Conservation (phyloP, 2,329 filamentous ascomycete species). For the Lasiodiplodia gonubiensis region DNA sequence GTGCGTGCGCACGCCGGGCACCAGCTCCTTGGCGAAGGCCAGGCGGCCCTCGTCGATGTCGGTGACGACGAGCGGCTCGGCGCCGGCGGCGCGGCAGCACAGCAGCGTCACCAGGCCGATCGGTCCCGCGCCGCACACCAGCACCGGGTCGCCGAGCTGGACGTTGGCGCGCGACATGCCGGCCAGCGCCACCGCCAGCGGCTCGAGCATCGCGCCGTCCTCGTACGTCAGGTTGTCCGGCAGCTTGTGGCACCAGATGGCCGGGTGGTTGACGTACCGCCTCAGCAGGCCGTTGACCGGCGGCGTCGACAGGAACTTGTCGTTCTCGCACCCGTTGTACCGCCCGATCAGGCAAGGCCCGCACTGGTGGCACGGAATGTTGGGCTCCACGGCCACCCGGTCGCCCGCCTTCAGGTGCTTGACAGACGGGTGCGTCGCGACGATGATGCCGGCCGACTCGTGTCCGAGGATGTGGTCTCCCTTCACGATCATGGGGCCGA, state of each 20-base stretch:
- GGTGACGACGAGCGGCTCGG: conserved; percentile 89
- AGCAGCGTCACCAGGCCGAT: conserved; percentile 90
- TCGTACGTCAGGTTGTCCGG: conserved; percentile 84
- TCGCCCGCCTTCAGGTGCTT: conserved; percentile 80
- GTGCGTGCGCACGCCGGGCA: conserved; percentile 79
- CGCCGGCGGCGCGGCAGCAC: conserved; percentile 83
- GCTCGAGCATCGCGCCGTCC: conserved; percentile 88
- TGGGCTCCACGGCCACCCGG: conserved; percentile 91
- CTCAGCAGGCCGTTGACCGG: conserved; percentile 85
- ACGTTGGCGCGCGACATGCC: conserved; percentile 84
- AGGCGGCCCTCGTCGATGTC: conserved; percentile 90
- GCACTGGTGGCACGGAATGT: conserved; percentile 89
- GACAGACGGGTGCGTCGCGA: conserved; percentile 83
- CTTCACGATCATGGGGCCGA: conserved; percentile 92
- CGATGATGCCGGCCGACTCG: conserved; percentile 82
- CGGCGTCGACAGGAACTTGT: conserved; percentile 88
- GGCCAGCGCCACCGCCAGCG: conserved; percentile 85
- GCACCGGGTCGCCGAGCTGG: conserved; percentile 80
- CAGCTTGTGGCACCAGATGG: conserved; percentile 95
- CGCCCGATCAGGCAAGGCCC: conserved; percentile 89
- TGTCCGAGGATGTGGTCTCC: conserved; percentile 92
- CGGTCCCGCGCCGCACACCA: conserved; percentile 91
- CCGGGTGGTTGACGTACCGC: conserved; percentile 93
- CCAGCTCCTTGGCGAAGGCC: conserved; percentile 81
- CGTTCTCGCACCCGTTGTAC: conserved; percentile 91